phyloP scores from a whole-genome alignment of 148 eudicot genomes.

The Vaccinium darrowii region DNA sequence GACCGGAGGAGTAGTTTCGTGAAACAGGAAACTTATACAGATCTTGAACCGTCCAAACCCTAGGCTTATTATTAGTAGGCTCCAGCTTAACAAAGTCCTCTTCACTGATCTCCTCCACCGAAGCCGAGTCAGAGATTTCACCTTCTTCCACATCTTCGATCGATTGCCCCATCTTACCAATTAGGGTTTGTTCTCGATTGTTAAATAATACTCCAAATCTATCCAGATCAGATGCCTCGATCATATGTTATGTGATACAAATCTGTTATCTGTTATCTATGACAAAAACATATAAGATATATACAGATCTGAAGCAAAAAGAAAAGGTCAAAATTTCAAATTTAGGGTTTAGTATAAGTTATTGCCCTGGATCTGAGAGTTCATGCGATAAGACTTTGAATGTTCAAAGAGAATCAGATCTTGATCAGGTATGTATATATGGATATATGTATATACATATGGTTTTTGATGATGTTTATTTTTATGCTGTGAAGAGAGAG shows the following conservation, averaged over 20 bases:
- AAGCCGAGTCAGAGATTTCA: conserved; percentile 59
- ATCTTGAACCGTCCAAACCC: conserved; percentile 70
- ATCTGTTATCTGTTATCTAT: conserved; percentile 6
- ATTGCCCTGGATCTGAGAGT: conserved; percentile 18
- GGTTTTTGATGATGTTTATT: neutral
- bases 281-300: neutral
- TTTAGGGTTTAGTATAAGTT: conserved; percentile 18
- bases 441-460: too few relatives aligned
- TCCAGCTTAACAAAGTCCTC: conserved; percentile 35
- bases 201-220: conserved; percentile 16
- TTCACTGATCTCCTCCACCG: conserved; percentile 46
- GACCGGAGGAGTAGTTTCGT: conserved; percentile 50
- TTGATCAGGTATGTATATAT: neutral
- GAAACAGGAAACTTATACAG: conserved; percentile 68
- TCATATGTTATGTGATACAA: conserved; percentile 15
- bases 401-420: conserved; percentile 17
- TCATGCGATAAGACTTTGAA: conserved; percentile 15
- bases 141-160: conserved; percentile 66
- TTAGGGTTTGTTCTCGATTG: conserved; percentile 35
- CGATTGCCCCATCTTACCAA: conserved; percentile 30
- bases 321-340: neutral
- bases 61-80: conserved; percentile 13
- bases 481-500: neutral
- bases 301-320: neutral
- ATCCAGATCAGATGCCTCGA: conserved; percentile 16